Evolutionary conservation across 1,284 basidiomycete genomes (phyloP), one percentile per base, ranked within the genome.

Genomic region (Naganishia albida): DNA sequence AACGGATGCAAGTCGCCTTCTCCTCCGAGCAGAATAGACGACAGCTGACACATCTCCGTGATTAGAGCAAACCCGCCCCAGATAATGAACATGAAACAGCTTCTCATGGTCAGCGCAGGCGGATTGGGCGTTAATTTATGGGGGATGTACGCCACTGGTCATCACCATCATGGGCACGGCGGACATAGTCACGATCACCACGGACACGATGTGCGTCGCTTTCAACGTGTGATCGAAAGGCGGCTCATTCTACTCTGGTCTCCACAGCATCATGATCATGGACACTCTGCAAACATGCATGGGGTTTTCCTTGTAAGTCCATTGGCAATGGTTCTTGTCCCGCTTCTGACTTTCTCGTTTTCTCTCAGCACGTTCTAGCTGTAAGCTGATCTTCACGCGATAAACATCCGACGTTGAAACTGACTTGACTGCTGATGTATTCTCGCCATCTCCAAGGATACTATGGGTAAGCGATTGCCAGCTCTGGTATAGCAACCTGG

Each of bases 131-230:
- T 99, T 65, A 99, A 99, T 77, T 79, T 99, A 34, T 98, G 98
- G 73, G 96, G 96, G 38, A 97, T 99, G 94, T 93, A 94, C 78
- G 96, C 96, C 0, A 99, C 96, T 83, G 96, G 96, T 7, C 91
- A 91, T 2, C 91, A 93, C 78, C 90, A 91, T 75, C 79, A 80
- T 63, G 78, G 78, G 0, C 90, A 65, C 48, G 71, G 64, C 12
- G 71, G 64, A 16, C 72, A 72, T 53, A 62, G 57, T 39, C 69
- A 71, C 59, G 67, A 69, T 8, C 69, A 72, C 23, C 65, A 71
- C 60, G 53, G 60, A 15, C 71, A 73, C 64, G 65, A 65, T 23
- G 53, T 54, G 34, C 63, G 54, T 63, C 26, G n/a, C 25, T 1
- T 52, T 8, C 52, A 52, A 18, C 15, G 25, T 43, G 26, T 23